Conservation (phyloP, 2,329 filamentous ascomycete species). For the Botrytis pseudocinerea region DNA sequence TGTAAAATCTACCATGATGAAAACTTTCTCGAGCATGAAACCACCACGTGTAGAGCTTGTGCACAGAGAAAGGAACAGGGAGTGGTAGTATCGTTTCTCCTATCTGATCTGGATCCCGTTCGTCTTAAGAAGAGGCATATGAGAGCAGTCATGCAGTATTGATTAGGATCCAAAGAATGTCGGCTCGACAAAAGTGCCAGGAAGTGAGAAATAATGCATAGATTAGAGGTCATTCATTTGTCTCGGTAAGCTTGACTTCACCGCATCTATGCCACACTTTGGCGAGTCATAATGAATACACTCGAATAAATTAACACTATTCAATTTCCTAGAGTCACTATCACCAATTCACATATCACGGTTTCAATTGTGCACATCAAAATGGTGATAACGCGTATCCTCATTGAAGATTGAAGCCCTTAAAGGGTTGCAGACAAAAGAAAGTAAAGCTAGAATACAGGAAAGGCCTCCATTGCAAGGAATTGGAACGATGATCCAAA, state of each 20-base stretch:
- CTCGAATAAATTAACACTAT: not conserved
- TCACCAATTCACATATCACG: not conserved
- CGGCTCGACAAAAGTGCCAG: not conserved
- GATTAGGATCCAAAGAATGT: not conserved
- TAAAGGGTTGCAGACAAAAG: not conserved
- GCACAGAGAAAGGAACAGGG: not conserved
- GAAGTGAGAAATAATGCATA: not conserved
- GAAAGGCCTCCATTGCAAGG: slow-evolving; percentile 2
- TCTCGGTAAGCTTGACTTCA: not conserved
- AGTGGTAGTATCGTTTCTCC: not conserved
- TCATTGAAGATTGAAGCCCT: slow-evolving; percentile 1
- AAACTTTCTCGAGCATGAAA: no score
- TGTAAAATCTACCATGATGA: not conserved
- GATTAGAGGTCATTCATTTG: not conserved
- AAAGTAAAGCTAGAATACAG: not conserved
- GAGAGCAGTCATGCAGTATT: not conserved
- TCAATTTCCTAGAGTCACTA: not conserved
- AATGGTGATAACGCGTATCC: not conserved
- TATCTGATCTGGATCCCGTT: not conserved
- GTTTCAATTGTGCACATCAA: not conserved
- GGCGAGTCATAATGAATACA: not conserved
- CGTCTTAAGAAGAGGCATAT: not conserved
- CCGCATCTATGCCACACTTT: not conserved
- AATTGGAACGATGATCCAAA: not conserved
- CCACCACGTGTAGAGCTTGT: not conserved